phyloP scores from a whole-genome alignment of 169 alveolate species.

The Eimeria maxima region DNA sequence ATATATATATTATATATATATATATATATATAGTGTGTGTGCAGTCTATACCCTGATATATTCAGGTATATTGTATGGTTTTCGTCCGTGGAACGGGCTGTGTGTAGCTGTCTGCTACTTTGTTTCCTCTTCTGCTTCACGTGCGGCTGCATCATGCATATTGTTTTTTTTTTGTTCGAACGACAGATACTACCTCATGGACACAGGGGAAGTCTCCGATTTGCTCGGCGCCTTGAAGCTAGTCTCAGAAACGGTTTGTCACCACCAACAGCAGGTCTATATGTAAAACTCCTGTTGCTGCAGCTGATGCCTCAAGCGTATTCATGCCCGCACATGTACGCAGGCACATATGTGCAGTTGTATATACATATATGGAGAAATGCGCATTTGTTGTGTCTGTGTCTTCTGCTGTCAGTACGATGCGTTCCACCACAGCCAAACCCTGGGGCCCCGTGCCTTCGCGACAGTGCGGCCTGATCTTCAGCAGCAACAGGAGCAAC shows the following conservation, averaged over 20 bases:
- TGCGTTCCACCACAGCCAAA: constrained; percentile 59
- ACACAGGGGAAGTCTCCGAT: constrained; percentile 78
- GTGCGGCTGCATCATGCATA: no score
- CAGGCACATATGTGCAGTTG: not conserved
- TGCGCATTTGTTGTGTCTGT: not conserved
- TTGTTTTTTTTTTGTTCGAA: no score
- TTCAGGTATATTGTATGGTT: no score
- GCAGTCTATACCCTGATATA: not conserved
- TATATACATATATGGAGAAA: not conserved
- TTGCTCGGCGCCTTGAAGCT: constrained; percentile 68
- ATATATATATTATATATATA: not conserved
- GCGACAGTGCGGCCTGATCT: not conserved
- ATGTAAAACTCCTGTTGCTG: no score
- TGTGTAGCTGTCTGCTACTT: no score
- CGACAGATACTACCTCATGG: constrained; percentile 54
- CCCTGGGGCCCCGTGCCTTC: constrained; percentile 61
- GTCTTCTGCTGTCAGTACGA: not conserved
- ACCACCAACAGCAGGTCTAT: not conserved
- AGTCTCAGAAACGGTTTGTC: constrained; percentile 25
- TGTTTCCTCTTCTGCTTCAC: no score
- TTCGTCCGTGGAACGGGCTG: no score
- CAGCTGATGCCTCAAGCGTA: not conserved
- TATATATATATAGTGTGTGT: not conserved
- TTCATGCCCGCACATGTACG: not conserved
- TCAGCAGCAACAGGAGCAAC: constrained; percentile 53